Evolutionary conservation across 1,284 basidiomycete genomes (phyloP).

Genomic region (Pterulicium gracile): DNA sequence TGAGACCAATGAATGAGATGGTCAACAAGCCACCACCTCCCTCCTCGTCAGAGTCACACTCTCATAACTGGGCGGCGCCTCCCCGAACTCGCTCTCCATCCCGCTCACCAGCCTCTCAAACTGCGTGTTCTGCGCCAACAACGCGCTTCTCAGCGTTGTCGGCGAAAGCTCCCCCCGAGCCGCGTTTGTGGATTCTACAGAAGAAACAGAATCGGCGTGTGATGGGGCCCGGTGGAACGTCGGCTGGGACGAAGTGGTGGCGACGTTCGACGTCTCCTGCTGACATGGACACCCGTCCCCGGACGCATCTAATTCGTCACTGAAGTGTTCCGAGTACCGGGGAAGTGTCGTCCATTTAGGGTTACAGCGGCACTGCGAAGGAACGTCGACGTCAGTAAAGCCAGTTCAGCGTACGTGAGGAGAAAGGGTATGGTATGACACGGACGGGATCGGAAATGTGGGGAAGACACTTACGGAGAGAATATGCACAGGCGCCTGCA

Average conservation of each 20-base stretch:
- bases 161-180: slow-evolving; percentile 15
- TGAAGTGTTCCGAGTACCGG: slow-evolving; percentile 41
- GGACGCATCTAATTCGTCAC: slow-evolving; percentile 14
- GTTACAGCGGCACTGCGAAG: slow-evolving; percentile 63
- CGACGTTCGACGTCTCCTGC: slow-evolving; percentile 3
- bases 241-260: slow-evolving; percentile 11
- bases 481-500: slow-evolving; percentile 74
- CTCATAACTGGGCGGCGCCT: slow-evolving; percentile 38
- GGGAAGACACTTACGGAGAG: slow-evolving; percentile 52
- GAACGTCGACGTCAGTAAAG: background rate
- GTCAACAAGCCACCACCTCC: too few species aligned
- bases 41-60: background rate
- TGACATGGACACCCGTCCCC: slow-evolving; percentile 8
- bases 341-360: slow-evolving; percentile 71
- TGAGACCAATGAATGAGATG: too few species aligned
- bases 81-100: slow-evolving; percentile 50
- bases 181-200: background rate
- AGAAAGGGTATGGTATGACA: background rate
- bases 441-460: background rate
- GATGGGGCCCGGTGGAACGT: background rate
- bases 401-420: background rate
- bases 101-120: slow-evolving; percentile 55
- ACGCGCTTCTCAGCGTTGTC: slow-evolving; percentile 20
- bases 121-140: slow-evolving; percentile 30
- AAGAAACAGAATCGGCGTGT: background rate